phyloP scores from a whole-genome alignment of 805 yeast species.

The Yamadazyma ubonensis region DNA sequence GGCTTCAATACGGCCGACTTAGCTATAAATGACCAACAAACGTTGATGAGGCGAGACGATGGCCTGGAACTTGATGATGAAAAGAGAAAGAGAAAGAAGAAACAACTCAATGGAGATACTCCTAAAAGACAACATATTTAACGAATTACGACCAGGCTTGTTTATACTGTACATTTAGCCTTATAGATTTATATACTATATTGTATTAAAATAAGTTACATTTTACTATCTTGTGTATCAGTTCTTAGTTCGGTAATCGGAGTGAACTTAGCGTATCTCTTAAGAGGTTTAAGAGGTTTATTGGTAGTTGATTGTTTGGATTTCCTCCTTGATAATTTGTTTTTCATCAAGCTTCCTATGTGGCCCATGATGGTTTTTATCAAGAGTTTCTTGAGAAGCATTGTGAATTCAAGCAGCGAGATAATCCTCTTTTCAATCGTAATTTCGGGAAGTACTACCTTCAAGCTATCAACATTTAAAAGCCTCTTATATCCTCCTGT shows the following conservation, averaged over 20 bases:
- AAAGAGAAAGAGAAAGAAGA: conserved; percentile 40
- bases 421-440: conserved; percentile 28
- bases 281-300: conserved; percentile 23
- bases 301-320: conserved; percentile 14
- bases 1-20: conserved; percentile 70
- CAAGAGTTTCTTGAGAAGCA: conserved; percentile 30
- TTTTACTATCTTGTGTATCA: background rate
- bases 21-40: conserved; percentile 55
- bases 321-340: conserved; percentile 25
- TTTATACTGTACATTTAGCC: no score
- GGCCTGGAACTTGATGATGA: conserved; percentile 40
- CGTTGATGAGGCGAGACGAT: conserved; percentile 42
- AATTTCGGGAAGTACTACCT: conserved; percentile 34
- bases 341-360: conserved; percentile 33
- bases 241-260: conserved; percentile 22
- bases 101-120: conserved; percentile 31
- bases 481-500: conserved; percentile 32
- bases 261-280: conserved; percentile 23
- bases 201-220: background rate
- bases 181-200: no score
- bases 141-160: no score
- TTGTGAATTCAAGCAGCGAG: conserved; percentile 37
- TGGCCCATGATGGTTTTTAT: conserved; percentile 35
- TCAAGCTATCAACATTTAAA: conserved; percentile 39
- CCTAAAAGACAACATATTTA: conserved; percentile 35